Percentiles rank a stretch among this genome's conserved stretches.
phyloP scores from a whole-genome alignment of 192 early-diverging fungal genomes.

The Coemansia sp. region DNA sequence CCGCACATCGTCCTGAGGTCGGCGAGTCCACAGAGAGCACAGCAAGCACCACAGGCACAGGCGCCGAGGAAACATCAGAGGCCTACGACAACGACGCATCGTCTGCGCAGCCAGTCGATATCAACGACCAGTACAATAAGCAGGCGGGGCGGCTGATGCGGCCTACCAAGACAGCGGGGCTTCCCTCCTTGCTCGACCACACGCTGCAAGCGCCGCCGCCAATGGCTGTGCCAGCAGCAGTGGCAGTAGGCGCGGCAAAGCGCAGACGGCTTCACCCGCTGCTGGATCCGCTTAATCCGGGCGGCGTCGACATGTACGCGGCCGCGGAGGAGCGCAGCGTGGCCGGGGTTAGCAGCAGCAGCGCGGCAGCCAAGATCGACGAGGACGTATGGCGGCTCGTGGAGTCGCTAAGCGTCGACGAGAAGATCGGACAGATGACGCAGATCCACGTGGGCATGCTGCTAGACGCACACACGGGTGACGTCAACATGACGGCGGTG shows the following conservation, averaged over 20 bases:
- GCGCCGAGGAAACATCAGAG: not conserved
- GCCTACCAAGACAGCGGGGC: constrained; percentile 24
- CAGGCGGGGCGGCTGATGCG: constrained; percentile 12
- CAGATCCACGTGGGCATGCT: constrained; percentile 61
- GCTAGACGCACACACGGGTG: constrained; percentile 42
- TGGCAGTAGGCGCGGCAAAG: not conserved
- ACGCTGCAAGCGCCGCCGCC: not conserved
- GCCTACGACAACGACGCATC: not conserved
- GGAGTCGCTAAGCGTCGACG: constrained; percentile 50
- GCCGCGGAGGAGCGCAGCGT: constrained; percentile 1
- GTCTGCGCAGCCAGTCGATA: not conserved
- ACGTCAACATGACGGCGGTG: constrained; percentile 51
- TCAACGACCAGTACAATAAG: not conserved
- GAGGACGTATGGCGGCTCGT: constrained; percentile 54
- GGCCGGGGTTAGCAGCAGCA: not conserved
- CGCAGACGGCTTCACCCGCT: not conserved
- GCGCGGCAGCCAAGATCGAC: constrained; percentile 28
- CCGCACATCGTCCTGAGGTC: constrained; percentile 10
- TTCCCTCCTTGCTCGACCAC: constrained; percentile 26
- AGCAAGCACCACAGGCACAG: not conserved
- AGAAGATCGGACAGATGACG: constrained; percentile 67
- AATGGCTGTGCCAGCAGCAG: not conserved
- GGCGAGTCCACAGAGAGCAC: constrained; percentile 4
- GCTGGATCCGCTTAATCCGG: constrained; percentile 20
- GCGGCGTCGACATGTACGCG: constrained; percentile 23